Conservation (phyloP, 192 early-diverging fungal species). For the Coemansia sp. region DNA sequence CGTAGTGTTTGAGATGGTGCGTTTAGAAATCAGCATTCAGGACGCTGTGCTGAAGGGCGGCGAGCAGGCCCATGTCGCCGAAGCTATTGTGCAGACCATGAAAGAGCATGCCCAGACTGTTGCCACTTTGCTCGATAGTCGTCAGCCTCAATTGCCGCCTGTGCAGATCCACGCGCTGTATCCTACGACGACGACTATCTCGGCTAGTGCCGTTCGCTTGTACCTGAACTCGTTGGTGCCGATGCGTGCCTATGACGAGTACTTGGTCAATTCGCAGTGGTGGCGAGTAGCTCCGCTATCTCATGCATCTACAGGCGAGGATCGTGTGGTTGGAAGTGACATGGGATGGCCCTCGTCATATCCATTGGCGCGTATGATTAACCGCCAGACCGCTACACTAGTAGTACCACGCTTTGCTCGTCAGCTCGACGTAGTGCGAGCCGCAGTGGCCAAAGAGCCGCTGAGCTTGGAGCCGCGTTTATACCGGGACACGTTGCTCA, state of each 20-base stretch:
- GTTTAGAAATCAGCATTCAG: constrained; percentile 54
- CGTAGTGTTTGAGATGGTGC: constrained; percentile 55
- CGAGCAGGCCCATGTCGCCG: constrained; percentile 56
- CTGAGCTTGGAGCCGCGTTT: constrained; percentile 53
- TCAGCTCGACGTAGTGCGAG: constrained; percentile 47
- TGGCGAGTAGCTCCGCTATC: constrained; percentile 22
- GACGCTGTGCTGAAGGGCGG: constrained; percentile 50
- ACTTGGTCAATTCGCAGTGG: constrained; percentile 57
- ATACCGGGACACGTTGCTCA: constrained; percentile 55
- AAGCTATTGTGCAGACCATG: constrained; percentile 41
- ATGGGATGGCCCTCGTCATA: constrained; percentile 45
- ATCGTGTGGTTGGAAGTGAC: constrained; percentile 30
- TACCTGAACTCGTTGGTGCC: constrained; percentile 57
- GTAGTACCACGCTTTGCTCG: constrained; percentile 49
- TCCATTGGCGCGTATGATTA: constrained; percentile 45
- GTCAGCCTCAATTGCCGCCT: neutral
- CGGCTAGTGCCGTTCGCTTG: constrained; percentile 55
- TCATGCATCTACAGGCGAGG: neutral
- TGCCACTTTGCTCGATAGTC: constrained; percentile 12
- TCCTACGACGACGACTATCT: constrained; percentile 52
- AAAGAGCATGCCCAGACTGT: constrained; percentile 30
- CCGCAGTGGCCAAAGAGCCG: constrained; percentile 49
- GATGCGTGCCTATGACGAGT: constrained; percentile 54
- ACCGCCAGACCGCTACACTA: constrained; percentile 38
- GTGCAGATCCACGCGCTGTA: constrained; percentile 44